These are phyloP conservation scores for Puya raimondii DNA, from an alignment of 176 grass and related monocot species.

Conservation along the genomic window DNA sequence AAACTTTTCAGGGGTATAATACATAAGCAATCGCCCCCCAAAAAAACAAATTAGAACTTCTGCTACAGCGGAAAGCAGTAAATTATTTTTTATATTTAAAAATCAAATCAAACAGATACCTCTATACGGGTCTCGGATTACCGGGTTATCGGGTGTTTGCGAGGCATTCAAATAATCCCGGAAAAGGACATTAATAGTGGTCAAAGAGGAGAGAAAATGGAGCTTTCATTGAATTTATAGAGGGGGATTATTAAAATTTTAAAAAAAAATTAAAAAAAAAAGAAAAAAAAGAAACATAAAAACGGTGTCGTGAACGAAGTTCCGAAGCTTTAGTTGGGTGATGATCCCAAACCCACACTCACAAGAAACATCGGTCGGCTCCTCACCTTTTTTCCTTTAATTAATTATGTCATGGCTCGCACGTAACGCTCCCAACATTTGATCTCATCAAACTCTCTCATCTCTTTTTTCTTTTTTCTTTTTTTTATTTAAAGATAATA, in stretches of 20 bases:
- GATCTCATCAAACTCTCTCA: neutral
- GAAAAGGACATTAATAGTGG: neutral
- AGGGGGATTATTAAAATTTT: no score
- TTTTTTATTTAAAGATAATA: no score
- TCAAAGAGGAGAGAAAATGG: neutral
- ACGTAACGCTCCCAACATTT: neutral
- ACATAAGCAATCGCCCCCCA: no score
- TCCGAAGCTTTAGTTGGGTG: conserved; percentile 1
- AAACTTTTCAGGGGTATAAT: no score
- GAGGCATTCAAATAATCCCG: neutral
- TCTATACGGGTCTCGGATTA: neutral
- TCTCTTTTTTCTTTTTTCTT: neutral
- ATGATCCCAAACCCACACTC: conserved; percentile 6
- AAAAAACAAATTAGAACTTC: no score
- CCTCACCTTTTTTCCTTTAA: neutral
- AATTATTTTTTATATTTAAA: no score
- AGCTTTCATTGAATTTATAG: conserved; percentile 4
- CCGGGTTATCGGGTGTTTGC: neutral
- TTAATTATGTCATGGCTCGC: neutral
- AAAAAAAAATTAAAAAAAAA: no score
- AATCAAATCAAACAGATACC: no score
- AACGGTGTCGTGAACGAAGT: conserved; percentile 10
- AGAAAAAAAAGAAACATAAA: neutral
- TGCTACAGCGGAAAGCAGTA: no score
- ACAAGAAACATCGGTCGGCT: conserved; percentile 9